A percentile compares a stretch with the other conserved stretches of the same genome.
Conservation (phyloP, 2,329 filamentous ascomycete species). For the Aspergillus fijiensis region DNA sequence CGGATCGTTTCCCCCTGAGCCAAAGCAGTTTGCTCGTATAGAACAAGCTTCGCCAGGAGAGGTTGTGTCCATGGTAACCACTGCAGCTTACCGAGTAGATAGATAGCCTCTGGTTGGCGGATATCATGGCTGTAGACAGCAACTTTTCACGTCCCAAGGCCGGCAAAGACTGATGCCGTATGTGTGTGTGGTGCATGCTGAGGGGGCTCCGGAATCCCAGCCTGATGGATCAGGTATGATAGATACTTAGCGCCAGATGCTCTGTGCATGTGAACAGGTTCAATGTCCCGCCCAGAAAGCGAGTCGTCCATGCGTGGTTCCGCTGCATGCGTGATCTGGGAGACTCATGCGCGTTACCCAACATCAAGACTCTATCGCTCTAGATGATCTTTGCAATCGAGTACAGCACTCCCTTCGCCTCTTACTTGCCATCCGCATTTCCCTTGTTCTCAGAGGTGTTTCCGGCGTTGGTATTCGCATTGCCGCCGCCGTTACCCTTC, state of each 20-base stretch:
- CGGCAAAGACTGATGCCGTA: not conserved
- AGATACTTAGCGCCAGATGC: not conserved
- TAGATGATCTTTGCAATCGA: not conserved
- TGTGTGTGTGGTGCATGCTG: not conserved
- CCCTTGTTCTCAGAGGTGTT: slow-evolving; percentile 15
- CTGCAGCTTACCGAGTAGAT: not conserved
- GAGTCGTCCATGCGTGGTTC: not conserved
- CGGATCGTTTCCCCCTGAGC: not conserved
- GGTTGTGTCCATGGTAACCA: not conserved
- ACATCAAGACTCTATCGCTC: not conserved
- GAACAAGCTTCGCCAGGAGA: not conserved
- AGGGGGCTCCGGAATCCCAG: not conserved
- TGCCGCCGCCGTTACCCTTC: slow-evolving; percentile 13
- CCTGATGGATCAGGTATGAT: not conserved
- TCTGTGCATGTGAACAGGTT: not conserved
- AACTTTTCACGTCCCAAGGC: not conserved
- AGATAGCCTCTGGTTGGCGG: not conserved
- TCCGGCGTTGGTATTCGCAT: slow-evolving; percentile 9
- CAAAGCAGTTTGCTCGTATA: not conserved
- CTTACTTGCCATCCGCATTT: slow-evolving; percentile 18
- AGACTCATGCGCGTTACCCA: not conserved
- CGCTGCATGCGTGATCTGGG: no score
- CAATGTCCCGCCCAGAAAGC: not conserved
- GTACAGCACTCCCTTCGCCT: not conserved
- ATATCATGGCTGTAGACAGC: not conserved